Evolutionary conservation across 1,139 yeast species (phyloP), one percentile per base, ranked within the genome.

Genomic region (Arxiozyma slooffiae): DNA sequence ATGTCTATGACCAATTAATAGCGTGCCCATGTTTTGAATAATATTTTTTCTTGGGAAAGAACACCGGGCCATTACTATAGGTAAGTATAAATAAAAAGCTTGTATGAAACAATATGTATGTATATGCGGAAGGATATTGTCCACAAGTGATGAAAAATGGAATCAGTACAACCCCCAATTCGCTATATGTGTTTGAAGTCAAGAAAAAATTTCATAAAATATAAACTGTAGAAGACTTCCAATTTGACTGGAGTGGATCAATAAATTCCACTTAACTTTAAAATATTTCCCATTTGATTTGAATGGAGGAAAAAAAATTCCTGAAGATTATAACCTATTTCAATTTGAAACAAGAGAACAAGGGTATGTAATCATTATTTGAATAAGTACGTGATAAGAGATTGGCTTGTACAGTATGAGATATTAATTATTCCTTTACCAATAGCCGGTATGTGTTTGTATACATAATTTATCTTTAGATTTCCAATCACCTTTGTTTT

Each of bases 401-500:
- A 66, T 7, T 52, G 39, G 18, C 56, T 69, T 30, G 53, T 56
- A 34, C 53, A 57, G 1, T 57, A 64, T 24, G 66, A 69, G 1
- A 60, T 83, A 2, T 57, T 58, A 47, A 56, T 85, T 16, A 73
- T 84, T 0, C 72, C 80, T 1, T 86, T 86, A 0, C 60, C 77
- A 44, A 59, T n/a, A 71, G 46, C 73, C 80, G 16, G 94, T 82
- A 0, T 84, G n/a, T n/a, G n/a, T n/a, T n/a, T n/a, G n/a, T n/a
- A n/a, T n/a, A n/a, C n/a, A n/a, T n/a, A n/a, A 75, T 62, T 66
- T 84, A n/a, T 81, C 88, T 3, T 64, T 77, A 53, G 83, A 79
- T 62, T 72, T 78, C 57, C 73, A 76, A 58, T 68, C 79, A 14
- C 80, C 81, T 1, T n/a, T n/a, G n/a, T n/a, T n/a, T n/a, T 67